phyloP scores from a whole-genome alignment of 305 asterid genomes.

The Solanum hybrid region DNA sequence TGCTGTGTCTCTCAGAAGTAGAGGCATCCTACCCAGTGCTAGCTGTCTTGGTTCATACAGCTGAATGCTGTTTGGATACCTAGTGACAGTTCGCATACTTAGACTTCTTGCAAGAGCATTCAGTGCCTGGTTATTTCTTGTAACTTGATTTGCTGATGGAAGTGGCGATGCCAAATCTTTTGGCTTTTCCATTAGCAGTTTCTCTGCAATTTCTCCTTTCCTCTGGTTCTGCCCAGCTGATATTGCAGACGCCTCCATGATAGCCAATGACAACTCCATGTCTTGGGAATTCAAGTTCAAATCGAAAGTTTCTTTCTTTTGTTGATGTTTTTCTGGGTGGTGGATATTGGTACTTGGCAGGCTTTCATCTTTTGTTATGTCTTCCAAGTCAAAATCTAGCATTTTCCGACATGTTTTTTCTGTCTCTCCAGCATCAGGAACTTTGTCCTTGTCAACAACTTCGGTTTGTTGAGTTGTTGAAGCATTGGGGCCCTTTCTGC shows the following conservation, averaged over 20 bases:
- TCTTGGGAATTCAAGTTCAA: constrained; percentile 31
- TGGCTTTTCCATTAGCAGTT: constrained; percentile 21
- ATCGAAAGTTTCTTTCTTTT: constrained; percentile 25
- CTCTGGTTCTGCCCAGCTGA: constrained; percentile 20
- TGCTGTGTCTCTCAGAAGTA: constrained; percentile 15
- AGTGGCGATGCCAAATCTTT: constrained; percentile 17
- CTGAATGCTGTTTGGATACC: constrained; percentile 16
- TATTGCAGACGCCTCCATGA: constrained; percentile 13
- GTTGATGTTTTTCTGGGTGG: constrained; percentile 25
- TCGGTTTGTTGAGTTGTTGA: neutral
- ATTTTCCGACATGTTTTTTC: constrained; percentile 49
- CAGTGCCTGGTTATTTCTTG: constrained; percentile 34
- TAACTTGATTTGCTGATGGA: constrained; percentile 17
- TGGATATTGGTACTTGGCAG: constrained; percentile 12
- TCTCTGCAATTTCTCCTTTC: constrained; percentile 14
- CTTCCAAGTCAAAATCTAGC: constrained; percentile 48
- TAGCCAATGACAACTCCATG: constrained; percentile 19
- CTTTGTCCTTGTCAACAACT: constrained; percentile 21
- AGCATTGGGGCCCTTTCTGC: constrained; percentile 29
- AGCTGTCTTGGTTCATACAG: constrained; percentile 26
- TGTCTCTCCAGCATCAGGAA: constrained; percentile 21
- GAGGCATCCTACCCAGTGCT: constrained; percentile 24
- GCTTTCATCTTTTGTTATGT: constrained; percentile 24
- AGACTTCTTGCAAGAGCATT: constrained; percentile 56
- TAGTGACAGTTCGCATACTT: constrained; percentile 25